phyloP scores from a whole-genome alignment of 176 grass and related monocot genomes.

The Oryza meridionalis region DNA sequence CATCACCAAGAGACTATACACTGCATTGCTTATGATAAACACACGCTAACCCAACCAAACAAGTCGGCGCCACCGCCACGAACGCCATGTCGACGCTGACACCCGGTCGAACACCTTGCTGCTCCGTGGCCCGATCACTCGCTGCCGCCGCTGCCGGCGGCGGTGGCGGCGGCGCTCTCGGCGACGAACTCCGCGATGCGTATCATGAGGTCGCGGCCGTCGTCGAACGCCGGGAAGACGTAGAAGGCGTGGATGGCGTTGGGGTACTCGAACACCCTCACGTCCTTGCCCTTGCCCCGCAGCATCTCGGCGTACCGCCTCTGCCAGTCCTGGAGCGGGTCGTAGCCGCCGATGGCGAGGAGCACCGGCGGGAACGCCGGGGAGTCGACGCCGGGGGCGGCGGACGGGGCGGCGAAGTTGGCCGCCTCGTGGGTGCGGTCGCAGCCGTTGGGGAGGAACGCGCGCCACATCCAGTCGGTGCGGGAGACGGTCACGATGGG shows the following conservation, averaged over 20 bases:
- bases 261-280: constrained; percentile 58
- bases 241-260: constrained; percentile 6
- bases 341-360: constrained; percentile 59
- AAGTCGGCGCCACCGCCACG: background rate
- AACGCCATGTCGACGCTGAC: background rate
- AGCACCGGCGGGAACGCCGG: constrained; percentile 51
- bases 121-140: background rate
- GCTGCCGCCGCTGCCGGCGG: background rate
- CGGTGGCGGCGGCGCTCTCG: background rate
- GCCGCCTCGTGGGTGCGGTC: constrained; percentile 58
- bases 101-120: background rate
- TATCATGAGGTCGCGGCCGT: background rate
- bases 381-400: background rate
- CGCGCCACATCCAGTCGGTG: constrained; percentile 74
- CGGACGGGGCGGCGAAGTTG: constrained; percentile 8
- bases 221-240: too few relatives aligned
- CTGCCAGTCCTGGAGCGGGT: constrained; percentile 70
- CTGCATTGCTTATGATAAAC: too few relatives aligned
- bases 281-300: constrained; percentile 35
- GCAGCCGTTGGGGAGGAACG: constrained; percentile 63
- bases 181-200: background rate
- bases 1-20: background rate
- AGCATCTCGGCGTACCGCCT: constrained; percentile 53
- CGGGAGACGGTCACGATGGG: constrained; percentile 55
- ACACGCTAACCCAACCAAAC: background rate